Conservation (phyloP, 805 yeast genomes). For the Zygoascus tannicola region DNA sequence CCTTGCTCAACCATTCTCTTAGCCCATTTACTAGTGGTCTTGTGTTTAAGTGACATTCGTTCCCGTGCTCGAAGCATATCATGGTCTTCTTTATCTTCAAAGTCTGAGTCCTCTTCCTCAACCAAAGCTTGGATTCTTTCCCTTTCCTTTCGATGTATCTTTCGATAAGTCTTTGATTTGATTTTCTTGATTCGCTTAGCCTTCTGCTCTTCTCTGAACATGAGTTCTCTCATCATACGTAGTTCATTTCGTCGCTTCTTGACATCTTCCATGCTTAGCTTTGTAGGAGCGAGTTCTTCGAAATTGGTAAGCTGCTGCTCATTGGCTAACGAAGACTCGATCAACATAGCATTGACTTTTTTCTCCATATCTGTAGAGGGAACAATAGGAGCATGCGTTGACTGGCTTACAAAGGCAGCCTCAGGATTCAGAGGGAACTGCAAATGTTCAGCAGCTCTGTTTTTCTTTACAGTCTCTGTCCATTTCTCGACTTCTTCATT, state of each 20-base stretch:
- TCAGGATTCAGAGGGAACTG: slow-evolving; percentile 58
- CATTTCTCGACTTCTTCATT: slow-evolving; percentile 81
- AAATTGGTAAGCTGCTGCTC: slow-evolving; percentile 73
- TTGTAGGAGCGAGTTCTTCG: slow-evolving; percentile 78
- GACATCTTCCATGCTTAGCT: slow-evolving; percentile 72
- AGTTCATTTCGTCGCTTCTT: slow-evolving; percentile 68
- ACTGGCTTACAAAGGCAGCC: slow-evolving; percentile 37
- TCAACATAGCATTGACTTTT: slow-evolving; percentile 51
- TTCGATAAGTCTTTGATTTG: slow-evolving; percentile 82
- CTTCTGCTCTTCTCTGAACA: slow-evolving; percentile 90
- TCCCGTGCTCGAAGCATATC: slow-evolving; percentile 78
- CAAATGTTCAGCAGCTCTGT: slow-evolving; percentile 77
- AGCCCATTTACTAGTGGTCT: slow-evolving; percentile 85
- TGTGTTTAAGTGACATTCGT: slow-evolving; percentile 86
- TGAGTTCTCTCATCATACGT: slow-evolving; percentile 85
- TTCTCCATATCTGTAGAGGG: slow-evolving; percentile 53
- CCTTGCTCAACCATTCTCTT: slow-evolving; percentile 83
- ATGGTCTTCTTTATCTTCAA: slow-evolving; percentile 47
- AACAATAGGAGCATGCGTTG: slow-evolving; percentile 45
- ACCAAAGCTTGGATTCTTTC: slow-evolving; percentile 60
- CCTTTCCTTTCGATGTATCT: slow-evolving; percentile 77
- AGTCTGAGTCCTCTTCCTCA: slow-evolving; percentile 42
- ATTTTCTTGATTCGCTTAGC: slow-evolving; percentile 90
- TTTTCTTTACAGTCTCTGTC: slow-evolving; percentile 72
- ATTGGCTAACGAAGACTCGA: slow-evolving; percentile 57